A percentile compares a stretch with the other conserved stretches of the same genome.
phyloP scores from a whole-genome alignment of 2,329 filamentous ascomycete genomes.

The Colletotrichum gloeosporioides region DNA sequence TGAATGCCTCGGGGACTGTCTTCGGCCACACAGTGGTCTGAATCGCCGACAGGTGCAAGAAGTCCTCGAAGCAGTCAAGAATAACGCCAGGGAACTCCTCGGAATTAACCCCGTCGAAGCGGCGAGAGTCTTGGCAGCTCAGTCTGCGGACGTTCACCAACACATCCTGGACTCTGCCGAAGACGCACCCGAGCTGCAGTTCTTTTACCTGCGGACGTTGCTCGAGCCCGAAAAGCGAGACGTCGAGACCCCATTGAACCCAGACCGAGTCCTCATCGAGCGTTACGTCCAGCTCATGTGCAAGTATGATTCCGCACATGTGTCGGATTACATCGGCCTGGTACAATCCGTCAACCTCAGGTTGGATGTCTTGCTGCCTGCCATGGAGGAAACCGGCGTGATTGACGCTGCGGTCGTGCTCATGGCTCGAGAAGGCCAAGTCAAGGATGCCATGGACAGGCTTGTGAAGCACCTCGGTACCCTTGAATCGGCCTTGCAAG shows the following conservation, averaged over 20 bases:
- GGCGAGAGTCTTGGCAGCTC: slow-evolving; percentile 67
- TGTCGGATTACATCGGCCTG: slow-evolving; percentile 81
- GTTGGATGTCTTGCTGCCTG: slow-evolving; percentile 75
- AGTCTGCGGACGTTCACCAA: slow-evolving; percentile 70
- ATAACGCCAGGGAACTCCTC: slow-evolving; percentile 70
- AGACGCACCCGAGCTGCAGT: slow-evolving; percentile 69
- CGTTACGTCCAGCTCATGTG: slow-evolving; percentile 93
- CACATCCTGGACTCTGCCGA: slow-evolving; percentile 67
- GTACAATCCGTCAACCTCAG: slow-evolving; percentile 80
- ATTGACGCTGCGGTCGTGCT: slow-evolving; percentile 93
- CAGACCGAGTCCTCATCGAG: slow-evolving; percentile 72
- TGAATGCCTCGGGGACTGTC: slow-evolving; percentile 76
- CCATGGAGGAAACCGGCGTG: slow-evolving; percentile 87
- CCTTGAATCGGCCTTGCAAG: slow-evolving; percentile 78
- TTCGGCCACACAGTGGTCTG: slow-evolving; percentile 69
- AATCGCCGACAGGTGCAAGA: slow-evolving; percentile 74
- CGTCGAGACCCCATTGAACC: slow-evolving; percentile 30
- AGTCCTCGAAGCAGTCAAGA: slow-evolving; percentile 69
- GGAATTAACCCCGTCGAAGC: slow-evolving; percentile 69
- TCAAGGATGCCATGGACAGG: slow-evolving; percentile 82
- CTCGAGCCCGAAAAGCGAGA: slow-evolving; percentile 62
- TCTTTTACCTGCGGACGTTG: slow-evolving; percentile 76
- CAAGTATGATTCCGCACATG: slow-evolving; percentile 78
- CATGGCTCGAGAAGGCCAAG: slow-evolving; percentile 86
- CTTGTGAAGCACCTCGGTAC: slow-evolving; percentile 82